Evolutionary conservation across 2,329 filamentous ascomycete genomes (phyloP), one percentile per base, ranked within the genome.

Genomic region (Clarireedia sp.): DNA sequence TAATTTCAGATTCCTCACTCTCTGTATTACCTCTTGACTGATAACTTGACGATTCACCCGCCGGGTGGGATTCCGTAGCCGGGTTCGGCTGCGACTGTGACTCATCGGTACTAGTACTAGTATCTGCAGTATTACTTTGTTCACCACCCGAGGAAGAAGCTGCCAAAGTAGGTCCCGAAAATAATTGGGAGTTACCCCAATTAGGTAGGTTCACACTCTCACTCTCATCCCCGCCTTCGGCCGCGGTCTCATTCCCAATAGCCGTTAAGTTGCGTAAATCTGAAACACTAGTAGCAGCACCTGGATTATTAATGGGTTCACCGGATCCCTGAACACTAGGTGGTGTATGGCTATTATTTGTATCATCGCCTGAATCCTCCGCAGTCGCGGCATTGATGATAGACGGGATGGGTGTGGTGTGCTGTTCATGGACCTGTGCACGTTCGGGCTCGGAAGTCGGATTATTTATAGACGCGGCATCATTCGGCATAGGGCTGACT

Each of bases 401-500:
- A 17, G 60, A 56, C 44, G 62, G 54, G 49, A 48, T 56, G 24
- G 60, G 62, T 45, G 60, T 52, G 60, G 63, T 23, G 61, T 59
- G 53, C 54, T 59, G 44, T 55, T 46, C 29, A 33, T 33, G 29
- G 3, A 12, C 10, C 12, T 12, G 29, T 33, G 29, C 2, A 33
- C 9, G 29, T 12, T 33, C 29, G 12, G 29, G 12, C 29, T 33
- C 29, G 12, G 29, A 9, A 33, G 12, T 4, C 49, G 59, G 64
- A 67, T 64, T 64, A 64, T 65, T 66, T 63, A 63, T 64, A 61
- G 38, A 41, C 12, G 41, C n/a, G n/a, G 12, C 17, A 14, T 23
- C 41, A 45, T 21, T 23, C 41, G 21, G 21, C 21, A 7, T 45
- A 45, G 41, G 17, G 21, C 21, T 23, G 41, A 23, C 36, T 49